Evolutionary conservation across 1,284 basidiomycete genomes (phyloP).

Genomic region (Cerioporus squamosus): DNA sequence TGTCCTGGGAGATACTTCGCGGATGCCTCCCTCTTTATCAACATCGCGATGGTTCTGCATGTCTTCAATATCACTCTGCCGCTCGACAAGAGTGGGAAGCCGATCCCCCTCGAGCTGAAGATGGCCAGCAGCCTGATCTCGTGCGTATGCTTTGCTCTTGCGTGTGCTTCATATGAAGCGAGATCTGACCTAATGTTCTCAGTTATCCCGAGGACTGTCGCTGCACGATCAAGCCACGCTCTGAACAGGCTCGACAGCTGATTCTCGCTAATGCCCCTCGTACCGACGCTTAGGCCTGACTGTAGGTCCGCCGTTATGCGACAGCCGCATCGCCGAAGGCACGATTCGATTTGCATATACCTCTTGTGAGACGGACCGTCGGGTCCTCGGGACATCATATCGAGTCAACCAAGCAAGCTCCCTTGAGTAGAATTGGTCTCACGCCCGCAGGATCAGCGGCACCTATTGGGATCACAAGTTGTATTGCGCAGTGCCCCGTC

Average conservation of each 20-base stretch:
- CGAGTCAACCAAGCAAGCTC: too few species aligned
- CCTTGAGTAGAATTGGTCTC: too few species aligned
- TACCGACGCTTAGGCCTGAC: too few species aligned
- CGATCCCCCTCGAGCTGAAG: background rate
- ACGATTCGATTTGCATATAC: too few species aligned
- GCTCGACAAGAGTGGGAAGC: slow-evolving; percentile 22
- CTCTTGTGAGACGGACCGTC: too few species aligned
- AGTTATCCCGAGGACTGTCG: background rate
- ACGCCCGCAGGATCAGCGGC: too few species aligned
- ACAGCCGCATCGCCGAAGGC: too few species aligned
- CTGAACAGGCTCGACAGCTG: background rate
- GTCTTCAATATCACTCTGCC: slow-evolving; percentile 43
- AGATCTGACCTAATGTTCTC: background rate
- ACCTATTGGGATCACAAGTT: too few species aligned
- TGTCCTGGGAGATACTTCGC: slow-evolving; percentile 26
- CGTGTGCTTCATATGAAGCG: background rate
- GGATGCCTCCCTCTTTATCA: slow-evolving; percentile 41
- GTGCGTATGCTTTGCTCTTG: background rate
- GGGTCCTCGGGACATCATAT: too few species aligned
- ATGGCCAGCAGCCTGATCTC: background rate
- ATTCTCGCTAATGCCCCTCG: background rate
- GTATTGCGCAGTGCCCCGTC: too few species aligned
- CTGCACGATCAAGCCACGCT: slow-evolving; percentile 1
- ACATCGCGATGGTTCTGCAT: slow-evolving; percentile 45
- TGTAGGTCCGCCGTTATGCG: too few species aligned